phyloP scores from a whole-genome alignment of 208 protist species.

The Zelonia costaricensis region DNA sequence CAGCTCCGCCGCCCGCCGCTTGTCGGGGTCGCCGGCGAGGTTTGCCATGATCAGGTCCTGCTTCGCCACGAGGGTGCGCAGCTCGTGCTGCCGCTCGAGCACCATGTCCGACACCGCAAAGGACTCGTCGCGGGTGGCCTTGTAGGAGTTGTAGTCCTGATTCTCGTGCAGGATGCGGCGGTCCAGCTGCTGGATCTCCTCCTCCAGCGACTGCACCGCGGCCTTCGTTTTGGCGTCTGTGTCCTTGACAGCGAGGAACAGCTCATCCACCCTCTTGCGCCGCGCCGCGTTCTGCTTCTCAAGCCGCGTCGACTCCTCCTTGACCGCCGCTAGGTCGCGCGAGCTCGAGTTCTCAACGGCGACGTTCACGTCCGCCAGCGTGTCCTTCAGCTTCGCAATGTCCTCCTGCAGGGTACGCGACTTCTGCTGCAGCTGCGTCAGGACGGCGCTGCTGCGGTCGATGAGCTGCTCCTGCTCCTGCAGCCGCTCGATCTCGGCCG shows the following conservation, averaged over 20 bases:
- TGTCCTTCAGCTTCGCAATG: constrained; percentile 74
- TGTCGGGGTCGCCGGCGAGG: constrained; percentile 75
- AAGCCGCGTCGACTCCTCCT: constrained; percentile 69
- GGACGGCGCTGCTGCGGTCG: constrained; percentile 69
- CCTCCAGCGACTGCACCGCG: constrained; percentile 57
- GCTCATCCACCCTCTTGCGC: constrained; percentile 77
- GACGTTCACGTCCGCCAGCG: constrained; percentile 76
- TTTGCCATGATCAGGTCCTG: constrained; percentile 81
- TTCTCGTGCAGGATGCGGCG: constrained; percentile 72
- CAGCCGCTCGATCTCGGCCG: constrained; percentile 85
- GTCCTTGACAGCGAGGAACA: constrained; percentile 85
- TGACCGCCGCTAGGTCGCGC: constrained; percentile 67
- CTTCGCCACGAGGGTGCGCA: constrained; percentile 80
- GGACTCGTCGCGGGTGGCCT: constrained; percentile 64
- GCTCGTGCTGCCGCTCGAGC: constrained; percentile 79
- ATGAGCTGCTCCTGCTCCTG: constrained; percentile 87
- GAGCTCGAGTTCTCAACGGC: constrained; percentile 41
- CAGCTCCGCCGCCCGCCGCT: constrained; percentile 67
- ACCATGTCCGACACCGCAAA: constrained; percentile 79
- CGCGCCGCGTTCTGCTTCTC: constrained; percentile 62
- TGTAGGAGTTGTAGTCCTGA: constrained; percentile 78
- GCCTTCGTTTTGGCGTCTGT: constrained; percentile 72
- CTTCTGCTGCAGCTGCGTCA: constrained; percentile 80
- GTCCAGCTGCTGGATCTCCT: constrained; percentile 83
- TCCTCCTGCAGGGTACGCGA: constrained; percentile 70